Evolutionary conservation across 2,329 filamentous ascomycete genomes (phyloP).

Genomic region (Calonectria pteridis): DNA sequence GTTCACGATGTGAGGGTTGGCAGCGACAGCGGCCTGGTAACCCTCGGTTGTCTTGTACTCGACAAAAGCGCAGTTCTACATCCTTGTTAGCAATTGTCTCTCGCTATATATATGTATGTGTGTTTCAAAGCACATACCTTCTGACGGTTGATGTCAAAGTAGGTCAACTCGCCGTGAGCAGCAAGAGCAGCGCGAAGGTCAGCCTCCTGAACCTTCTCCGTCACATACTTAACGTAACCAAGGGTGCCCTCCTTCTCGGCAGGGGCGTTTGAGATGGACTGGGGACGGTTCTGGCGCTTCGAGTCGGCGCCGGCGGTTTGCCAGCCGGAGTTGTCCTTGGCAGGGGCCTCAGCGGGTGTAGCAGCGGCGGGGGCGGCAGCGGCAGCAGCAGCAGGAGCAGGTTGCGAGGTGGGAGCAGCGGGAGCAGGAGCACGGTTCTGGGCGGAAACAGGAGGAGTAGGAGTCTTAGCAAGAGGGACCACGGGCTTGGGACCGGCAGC

Average conservation of each 20-base stretch:
- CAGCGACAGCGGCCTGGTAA: constrained; percentile 84
- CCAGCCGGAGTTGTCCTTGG: constrained; percentile 74
- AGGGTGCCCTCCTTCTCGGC: constrained; percentile 81
- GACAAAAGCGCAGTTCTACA: constrained; percentile 94
- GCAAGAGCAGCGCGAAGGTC: constrained; percentile 79
- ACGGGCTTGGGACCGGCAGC: constrained; percentile 67
- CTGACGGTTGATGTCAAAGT: constrained; percentile 82
- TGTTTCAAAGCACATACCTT: constrained; percentile 73
- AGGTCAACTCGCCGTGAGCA: constrained; percentile 77
- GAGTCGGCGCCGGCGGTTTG: constrained; percentile 88
- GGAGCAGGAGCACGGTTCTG: constrained; percentile 64
- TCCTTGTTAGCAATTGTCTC: constrained; percentile 32
- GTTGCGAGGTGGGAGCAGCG: constrained; percentile 47
- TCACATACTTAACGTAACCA: constrained; percentile 96
- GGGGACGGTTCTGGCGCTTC: constrained; percentile 84
- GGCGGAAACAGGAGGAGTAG: constrained; percentile 61
- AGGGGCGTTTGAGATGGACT: constrained; percentile 70
- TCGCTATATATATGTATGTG: background rate
- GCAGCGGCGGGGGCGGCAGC: constrained; percentile 56
- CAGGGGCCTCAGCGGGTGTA: constrained; percentile 52
- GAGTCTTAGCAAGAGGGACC: constrained; percentile 69
- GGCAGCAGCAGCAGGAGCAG: constrained; percentile 57
- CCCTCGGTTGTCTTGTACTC: constrained; percentile 87
- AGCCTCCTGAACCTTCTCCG: constrained; percentile 83
- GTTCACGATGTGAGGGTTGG: constrained; percentile 88